Evolutionary conservation across 495 filamentous ascomycete species (phyloP).

Genomic region (Parachaetomium inaequale): DNA sequence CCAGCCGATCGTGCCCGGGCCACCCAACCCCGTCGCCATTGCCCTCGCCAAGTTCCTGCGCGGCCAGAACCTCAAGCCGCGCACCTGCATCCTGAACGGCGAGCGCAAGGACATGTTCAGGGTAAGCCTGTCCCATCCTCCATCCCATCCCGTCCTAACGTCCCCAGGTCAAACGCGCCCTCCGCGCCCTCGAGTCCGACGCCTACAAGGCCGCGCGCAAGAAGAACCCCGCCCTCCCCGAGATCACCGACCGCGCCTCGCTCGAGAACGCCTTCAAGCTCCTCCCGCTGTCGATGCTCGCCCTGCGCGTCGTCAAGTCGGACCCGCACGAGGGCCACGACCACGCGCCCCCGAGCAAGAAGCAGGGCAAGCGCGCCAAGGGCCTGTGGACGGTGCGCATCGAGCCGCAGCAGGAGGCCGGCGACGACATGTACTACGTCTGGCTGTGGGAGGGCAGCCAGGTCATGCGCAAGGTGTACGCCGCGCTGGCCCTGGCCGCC

Average conservation of each 20-base stretch:
- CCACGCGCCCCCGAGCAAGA: conserved; percentile 45
- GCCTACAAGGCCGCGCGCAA: conserved; percentile 81
- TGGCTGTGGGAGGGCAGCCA: conserved; percentile 96
- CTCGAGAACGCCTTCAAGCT: conserved; percentile 94
- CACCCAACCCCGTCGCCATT: conserved; percentile 80
- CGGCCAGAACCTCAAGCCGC: conserved; percentile 78
- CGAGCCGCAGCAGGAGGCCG: conserved; percentile 92
- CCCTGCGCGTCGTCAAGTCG: conserved; percentile 81
- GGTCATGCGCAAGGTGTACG: conserved; percentile 89
- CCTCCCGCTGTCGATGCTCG: conserved; percentile 90
- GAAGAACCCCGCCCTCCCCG: conserved; percentile 86
- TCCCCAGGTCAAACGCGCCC: conserved; percentile 83
- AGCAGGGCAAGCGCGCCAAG: conserved; percentile 83
- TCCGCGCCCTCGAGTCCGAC: conserved; percentile 85
- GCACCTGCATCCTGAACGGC: conserved; percentile 91
- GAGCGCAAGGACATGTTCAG: conserved; percentile 98
- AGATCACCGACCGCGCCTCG: conserved; percentile 77
- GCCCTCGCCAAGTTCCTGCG: conserved; percentile 88
- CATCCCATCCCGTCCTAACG: conserved; percentile 5
- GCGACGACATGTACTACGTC: conserved; percentile 88
- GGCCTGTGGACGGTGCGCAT: conserved; percentile 95
- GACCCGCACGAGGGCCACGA: conserved; percentile 74
- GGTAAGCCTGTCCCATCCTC: conserved; percentile 48
- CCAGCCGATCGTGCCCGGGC: conserved; percentile 63
- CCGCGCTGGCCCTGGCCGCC: conserved; percentile 69